These are phyloP conservation scores for Boletus tomentosulus DNA, from an alignment of 768 basidiomycete genomes.

Conservation along the genomic window DNA sequence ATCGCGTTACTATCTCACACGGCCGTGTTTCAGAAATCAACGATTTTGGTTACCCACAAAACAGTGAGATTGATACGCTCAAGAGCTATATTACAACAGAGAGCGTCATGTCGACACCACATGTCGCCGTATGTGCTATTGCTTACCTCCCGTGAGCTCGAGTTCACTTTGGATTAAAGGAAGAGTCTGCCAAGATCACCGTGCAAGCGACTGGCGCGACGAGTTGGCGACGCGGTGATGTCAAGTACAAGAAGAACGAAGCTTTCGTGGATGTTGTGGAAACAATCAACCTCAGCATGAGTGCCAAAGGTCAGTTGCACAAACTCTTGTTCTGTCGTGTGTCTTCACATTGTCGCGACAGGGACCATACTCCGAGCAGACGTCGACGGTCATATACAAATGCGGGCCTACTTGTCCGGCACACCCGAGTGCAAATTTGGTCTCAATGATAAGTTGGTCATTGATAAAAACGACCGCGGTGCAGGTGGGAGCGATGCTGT, in stretches of 20 bases:
- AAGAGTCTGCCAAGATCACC: constrained; percentile 96
- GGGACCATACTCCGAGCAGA: constrained; percentile 92
- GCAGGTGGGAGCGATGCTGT: constrained; percentile 66
- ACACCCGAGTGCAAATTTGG: constrained; percentile 99
- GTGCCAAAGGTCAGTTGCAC: constrained; percentile 66
- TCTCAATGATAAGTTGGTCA: constrained; percentile 95
- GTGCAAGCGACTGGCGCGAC: constrained; percentile 95
- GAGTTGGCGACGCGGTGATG: constrained; percentile 92
- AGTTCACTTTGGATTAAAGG: constrained; percentile 43
- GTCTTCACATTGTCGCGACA: constrained; percentile 27
- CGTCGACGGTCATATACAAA: constrained; percentile 95
- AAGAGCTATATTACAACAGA: constrained; percentile 99
- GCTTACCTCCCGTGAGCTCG: not conserved
- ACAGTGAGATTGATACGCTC: constrained; percentile 95
- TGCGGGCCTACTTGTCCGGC: constrained; percentile 95
- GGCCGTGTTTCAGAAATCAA: constrained; percentile 69
- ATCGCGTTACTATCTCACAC: constrained; percentile 5
- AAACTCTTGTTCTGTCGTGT: not conserved
- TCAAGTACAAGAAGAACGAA: constrained; percentile 99
- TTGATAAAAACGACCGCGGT: constrained; percentile 72
- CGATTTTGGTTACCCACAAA: constrained; percentile 99
- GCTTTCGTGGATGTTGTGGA: constrained; percentile 99
- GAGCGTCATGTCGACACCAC: constrained; percentile 83
- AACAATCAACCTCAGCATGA: constrained; percentile 94
- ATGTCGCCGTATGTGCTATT: constrained; percentile 61